A percentile compares a stretch with the other conserved stretches of the same genome.
Evolutionary conservation across 257 asterid species (phyloP).

Genomic region (Anisodus tanguticus): DNA sequence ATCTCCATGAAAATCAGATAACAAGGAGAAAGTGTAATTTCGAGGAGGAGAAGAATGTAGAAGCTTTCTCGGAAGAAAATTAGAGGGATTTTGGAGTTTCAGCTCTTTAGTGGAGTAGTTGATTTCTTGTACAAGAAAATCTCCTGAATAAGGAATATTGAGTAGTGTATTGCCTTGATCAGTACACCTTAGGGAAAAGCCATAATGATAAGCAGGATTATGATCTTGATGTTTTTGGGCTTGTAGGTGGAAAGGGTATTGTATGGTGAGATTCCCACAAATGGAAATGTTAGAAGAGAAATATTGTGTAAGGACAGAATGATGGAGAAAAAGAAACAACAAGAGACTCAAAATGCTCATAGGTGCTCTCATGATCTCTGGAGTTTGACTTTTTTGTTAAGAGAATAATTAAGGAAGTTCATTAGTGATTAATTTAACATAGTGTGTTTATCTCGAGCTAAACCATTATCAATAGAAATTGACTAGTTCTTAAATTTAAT

Average conservation of each 20-base stretch:
- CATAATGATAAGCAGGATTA: not conserved
- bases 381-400: not conserved
- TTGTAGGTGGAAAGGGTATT: constrained; percentile 32
- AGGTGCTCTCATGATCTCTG: not conserved
- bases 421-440: not conserved
- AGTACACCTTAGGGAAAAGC: constrained; percentile 22
- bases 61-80: constrained; percentile 37
- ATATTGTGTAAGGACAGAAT: not conserved
- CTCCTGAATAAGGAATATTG: constrained; percentile 31
- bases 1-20: constrained; percentile 26
- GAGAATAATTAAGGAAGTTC: not conserved
- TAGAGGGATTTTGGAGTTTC: constrained; percentile 36
- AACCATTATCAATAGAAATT: no score
- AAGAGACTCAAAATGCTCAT: constrained; percentile 24
- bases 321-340: constrained; percentile 17
- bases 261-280: constrained; percentile 27
- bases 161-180: constrained; percentile 1
- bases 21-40: constrained; percentile 38
- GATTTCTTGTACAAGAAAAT: constrained; percentile 28
- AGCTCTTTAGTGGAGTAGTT: constrained; percentile 18
- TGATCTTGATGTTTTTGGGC: constrained; percentile 13
- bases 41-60: constrained; percentile 20
- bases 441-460: not conserved
- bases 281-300: not conserved
- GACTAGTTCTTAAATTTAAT: no score